A percentile compares a stretch with the other conserved stretches of the same genome.
Conservation (phyloP, 2,329 filamentous ascomycete species). For the Leptoxyphium fumago region DNA sequence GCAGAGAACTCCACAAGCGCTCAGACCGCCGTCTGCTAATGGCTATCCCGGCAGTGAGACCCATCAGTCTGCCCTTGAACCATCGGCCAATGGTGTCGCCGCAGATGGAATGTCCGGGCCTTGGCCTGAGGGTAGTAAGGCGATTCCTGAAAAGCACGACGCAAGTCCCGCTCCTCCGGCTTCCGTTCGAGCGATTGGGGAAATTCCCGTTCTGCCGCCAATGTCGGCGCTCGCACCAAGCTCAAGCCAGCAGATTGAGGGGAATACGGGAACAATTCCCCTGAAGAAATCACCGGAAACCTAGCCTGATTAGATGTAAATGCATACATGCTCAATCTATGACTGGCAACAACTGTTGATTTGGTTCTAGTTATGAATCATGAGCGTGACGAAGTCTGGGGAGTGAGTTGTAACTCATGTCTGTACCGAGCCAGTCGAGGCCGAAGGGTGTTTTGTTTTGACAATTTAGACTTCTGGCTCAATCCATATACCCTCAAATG, state of each 20-base stretch:
- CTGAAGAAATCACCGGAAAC: conserved; percentile 14
- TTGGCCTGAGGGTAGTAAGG: conserved; percentile 15
- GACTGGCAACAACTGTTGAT: too few relatives aligned
- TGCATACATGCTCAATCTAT: too few relatives aligned
- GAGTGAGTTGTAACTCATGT: too few relatives aligned
- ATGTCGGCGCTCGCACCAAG: conserved; percentile 14
- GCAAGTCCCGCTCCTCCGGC: conserved; percentile 9
- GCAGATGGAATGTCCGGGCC: conserved; percentile 21
- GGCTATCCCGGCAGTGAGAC: conserved; percentile 3
- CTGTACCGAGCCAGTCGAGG: too few relatives aligned
- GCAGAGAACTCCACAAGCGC: conserved; percentile 3
- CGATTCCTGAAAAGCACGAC: conserved; percentile 19
- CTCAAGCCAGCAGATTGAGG: conserved; percentile 10
- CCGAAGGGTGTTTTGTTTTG: too few relatives aligned
- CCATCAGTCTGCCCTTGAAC: conserved; percentile 1
- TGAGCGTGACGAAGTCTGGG: too few relatives aligned
- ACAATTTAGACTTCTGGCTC: too few relatives aligned
- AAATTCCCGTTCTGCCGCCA: conserved; percentile 11
- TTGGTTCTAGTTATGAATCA: too few relatives aligned
- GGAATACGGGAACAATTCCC: conserved; percentile 12
- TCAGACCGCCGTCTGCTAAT: conserved; percentile 7
- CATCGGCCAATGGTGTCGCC: conserved; percentile 11
- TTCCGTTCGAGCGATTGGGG: conserved; percentile 7
- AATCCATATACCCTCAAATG: too few relatives aligned
- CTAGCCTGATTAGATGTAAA: not conserved